Evolutionary conservation across 495 filamentous ascomycete genomes (phyloP).

Genomic region (Gamarada debralockiae): DNA sequence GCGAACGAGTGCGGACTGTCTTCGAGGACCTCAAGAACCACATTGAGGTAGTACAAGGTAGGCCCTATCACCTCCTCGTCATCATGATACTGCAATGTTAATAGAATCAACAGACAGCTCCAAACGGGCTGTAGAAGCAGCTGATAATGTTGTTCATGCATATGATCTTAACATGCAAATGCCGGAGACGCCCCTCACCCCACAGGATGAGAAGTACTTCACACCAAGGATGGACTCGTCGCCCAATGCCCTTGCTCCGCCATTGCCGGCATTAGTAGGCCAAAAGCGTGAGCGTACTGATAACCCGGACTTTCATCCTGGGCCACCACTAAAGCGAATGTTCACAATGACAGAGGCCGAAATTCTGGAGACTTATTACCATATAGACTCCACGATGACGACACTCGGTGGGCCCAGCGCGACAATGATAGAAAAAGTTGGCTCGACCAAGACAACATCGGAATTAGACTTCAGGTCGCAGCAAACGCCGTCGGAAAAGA

Average conservation of each 20-base stretch:
- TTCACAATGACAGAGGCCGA: constrained; percentile 11
- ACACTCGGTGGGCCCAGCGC: neutral
- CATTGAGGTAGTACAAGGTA: constrained; percentile 74
- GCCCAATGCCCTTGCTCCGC: neutral
- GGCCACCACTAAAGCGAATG: constrained; percentile 19
- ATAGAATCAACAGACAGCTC: constrained; percentile 56
- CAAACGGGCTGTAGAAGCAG: constrained; percentile 72
- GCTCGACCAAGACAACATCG: neutral
- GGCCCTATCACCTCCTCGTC: neutral
- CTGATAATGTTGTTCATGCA: constrained; percentile 84
- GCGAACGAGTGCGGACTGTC: constrained; percentile 46
- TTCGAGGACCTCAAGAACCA: constrained; percentile 65
- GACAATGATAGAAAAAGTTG: neutral
- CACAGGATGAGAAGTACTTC: neutral
- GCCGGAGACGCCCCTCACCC: constrained; percentile 49
- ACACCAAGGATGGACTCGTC: neutral
- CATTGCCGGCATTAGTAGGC: neutral
- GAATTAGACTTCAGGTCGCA: neutral
- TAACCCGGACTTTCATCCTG: constrained; percentile 7
- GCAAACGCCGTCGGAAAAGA: neutral
- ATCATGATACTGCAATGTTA: neutral
- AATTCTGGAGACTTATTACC: neutral
- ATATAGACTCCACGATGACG: neutral
- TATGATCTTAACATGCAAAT: constrained; percentile 84
- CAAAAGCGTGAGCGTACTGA: constrained; percentile 16